Percentiles rank a stretch among this genome's conserved stretches.
Evolutionary conservation across 1,284 basidiomycete species (phyloP).

Genomic region (Gomphus bonarii): DNA sequence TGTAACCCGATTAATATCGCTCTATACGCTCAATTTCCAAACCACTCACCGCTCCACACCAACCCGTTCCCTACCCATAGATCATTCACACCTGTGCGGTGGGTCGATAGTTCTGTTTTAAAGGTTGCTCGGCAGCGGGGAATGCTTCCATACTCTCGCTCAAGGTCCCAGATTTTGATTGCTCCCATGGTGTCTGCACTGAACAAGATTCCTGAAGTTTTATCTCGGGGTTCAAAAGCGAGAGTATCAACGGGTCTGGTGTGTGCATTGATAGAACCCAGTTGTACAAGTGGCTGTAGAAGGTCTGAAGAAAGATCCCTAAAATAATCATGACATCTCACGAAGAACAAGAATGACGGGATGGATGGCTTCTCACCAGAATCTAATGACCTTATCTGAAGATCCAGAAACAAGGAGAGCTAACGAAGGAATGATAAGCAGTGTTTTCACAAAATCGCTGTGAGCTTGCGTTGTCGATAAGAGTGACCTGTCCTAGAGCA

Average conservation of each 20-base stretch:
- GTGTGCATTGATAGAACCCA: conserved; percentile 64
- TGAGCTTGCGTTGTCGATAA: conserved; percentile 73
- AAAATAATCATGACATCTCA: no score
- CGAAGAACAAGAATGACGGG: background rate
- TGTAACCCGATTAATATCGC: background rate
- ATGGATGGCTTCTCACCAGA: conserved; percentile 54
- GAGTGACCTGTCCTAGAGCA: conserved; percentile 49
- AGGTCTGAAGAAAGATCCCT: conserved; percentile 51
- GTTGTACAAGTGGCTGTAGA: conserved; percentile 34
- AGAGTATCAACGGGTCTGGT: conserved; percentile 61
- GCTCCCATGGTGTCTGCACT: conserved; percentile 84
- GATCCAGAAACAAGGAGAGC: conserved; percentile 74
- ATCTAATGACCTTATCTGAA: conserved; percentile 82
- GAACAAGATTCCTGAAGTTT: conserved; percentile 44
- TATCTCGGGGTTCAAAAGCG: conserved; percentile 35
- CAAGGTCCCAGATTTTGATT: conserved; percentile 66
- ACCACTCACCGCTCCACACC: conserved; percentile 69
- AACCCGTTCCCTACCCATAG: conserved; percentile 53
- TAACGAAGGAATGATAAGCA: conserved; percentile 58
- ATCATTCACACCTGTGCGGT: conserved; percentile 76
- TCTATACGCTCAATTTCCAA: background rate
- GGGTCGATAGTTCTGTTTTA: conserved; percentile 51
- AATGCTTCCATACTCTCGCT: conserved; percentile 31
- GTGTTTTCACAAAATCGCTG: conserved; percentile 77
- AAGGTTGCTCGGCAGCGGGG: conserved; percentile 44